Base-by-base conservation (phyloP, 768 basidiomycete species). In the Macrolepiota dolichaula region DNA sequence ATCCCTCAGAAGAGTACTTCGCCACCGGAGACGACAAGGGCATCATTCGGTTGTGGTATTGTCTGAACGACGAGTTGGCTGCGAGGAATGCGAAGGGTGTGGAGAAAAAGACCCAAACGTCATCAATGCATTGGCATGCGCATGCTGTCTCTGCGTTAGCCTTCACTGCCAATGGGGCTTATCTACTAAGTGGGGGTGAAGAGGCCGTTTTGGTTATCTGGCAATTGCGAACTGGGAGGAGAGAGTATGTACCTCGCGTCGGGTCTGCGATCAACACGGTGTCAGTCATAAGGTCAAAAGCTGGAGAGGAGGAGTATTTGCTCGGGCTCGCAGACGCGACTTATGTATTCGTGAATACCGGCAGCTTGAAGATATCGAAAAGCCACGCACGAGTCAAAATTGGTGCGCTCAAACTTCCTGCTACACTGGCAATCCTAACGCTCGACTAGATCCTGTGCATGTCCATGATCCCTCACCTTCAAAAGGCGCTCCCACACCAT, bases 161-260 rank as follows among this genome's bases (percentile, higher is more conserved):
- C 0, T 99, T 98, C 72, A 92, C 94, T 0, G 74, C 87, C 12
- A 95, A 96, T 65, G 97, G 97, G 12, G 89, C 94, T 7, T 96
- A 97, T 71, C 74, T 99, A 17, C 75, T 98, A 51, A 96, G 92
- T 62, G 96, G 94, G 63, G 97, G 97, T 49, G 94, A 97, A 72
- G 97, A 98, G 72, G 84, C 91, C 35, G 96, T 98, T 10, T 74
- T 99, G n/a, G 96, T 98, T 40, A 89, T 96, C 61, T 99, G 97
- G 97, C 94, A 97, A 70, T 72, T 99, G 44, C 88, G 93, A 64
- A 86, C 89, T 0, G 91, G 92, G 4, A 91, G 87, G 72, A 89
- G 87, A 70, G 95, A 97, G 71, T 98, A 93, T 69, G 84, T 98
- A 1, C 95, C 97, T 35, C 86, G 97, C 54, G 80, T 98, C 11